phyloP scores from a whole-genome alignment of 371 early-diverging fungal species.

The Synchytrium microbalum region DNA sequence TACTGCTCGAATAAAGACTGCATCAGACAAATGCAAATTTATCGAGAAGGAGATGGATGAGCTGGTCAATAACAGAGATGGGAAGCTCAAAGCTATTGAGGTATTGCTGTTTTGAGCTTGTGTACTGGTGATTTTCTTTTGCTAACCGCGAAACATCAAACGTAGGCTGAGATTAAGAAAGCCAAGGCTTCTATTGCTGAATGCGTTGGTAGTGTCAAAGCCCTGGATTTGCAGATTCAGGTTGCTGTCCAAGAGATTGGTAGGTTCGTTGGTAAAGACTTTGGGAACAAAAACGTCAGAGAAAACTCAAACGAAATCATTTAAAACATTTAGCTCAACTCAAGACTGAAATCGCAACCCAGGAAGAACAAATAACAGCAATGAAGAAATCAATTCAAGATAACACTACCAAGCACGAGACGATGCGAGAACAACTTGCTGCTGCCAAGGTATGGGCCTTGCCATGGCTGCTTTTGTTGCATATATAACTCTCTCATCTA shows the following conservation, averaged over 20 bases:
- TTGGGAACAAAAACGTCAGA: too few species aligned
- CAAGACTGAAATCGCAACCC: too few species aligned
- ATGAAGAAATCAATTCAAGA: too few species aligned
- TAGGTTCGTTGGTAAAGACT: background rate
- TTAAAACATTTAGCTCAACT: too few species aligned
- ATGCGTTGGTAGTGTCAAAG: background rate
- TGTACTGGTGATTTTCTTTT: constrained; percentile 7
- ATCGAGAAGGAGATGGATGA: constrained; percentile 85
- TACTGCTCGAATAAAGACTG: too few species aligned
- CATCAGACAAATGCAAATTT: constrained; percentile 14
- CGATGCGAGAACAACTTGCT: too few species aligned
- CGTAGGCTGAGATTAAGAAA: background rate
- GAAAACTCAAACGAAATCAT: too few species aligned
- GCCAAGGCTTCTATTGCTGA: constrained; percentile 1
- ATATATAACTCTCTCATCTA: too few species aligned
- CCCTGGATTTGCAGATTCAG: background rate
- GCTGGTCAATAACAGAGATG: constrained; percentile 66
- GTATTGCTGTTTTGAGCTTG: constrained; percentile 28
- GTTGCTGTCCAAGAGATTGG: background rate
- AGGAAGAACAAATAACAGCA: too few species aligned
- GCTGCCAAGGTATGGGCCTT: too few species aligned
- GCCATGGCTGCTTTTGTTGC: too few species aligned
- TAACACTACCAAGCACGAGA: too few species aligned
- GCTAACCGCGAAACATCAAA: constrained; percentile 5
- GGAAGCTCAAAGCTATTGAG: constrained; percentile 70